Base-by-base conservation (phyloP, 169 alveolate genomes). In the Babesia bigemina region DNA sequence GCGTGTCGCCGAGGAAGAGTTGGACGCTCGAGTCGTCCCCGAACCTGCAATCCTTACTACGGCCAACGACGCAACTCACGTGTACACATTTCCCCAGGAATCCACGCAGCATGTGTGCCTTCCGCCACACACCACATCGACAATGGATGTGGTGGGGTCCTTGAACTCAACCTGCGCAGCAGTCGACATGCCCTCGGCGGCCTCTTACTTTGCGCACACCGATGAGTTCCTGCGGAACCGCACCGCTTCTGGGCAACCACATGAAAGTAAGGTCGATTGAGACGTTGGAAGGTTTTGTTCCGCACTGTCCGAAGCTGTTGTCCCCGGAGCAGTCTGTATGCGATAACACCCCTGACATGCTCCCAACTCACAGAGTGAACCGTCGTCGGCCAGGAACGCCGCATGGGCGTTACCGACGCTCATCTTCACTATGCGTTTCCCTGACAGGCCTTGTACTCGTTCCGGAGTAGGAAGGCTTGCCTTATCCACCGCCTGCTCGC, bases 281-380 rank as follows among this genome's bases (percentile, higher is more conserved):
- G 6, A 75, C 52, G 22, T 66, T 65, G 9, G 2, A 13, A 2
- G 90, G 90, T 42, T 69, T 83, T 10, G 3, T 47, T 22, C 86
- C 90, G n/a, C 86, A 83, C 48, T 83, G 90, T 17, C 90, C 90
- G 28, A 26, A 75, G 39, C 53, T 57, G 60, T 83, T 83, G 45
- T 83, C 74, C 10, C 90, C 90, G 19, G 72, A 36, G 42, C 85
- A 74, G 45, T 83, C 85, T 83, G 59, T 7, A 50, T 16, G 21
- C 13, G 36, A 24, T 26, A 1, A 26, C 8, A 2, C 6, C 21
- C n/a, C 8, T 8, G 17, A 19, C 9, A 14, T 21, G 0, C 10
- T 8, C 2, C 2, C 39, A 1, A 19, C 78, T 22, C 72, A 79
- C 88, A 79, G 9, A 79, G 63, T 14, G 48, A 17, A 22, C 90